Percentiles rank a stretch among this genome's conserved stretches.
These are phyloP conservation scores for Solanum hybrid DNA, from an alignment of 305 asterid species.

Conservation along the genomic window DNA sequence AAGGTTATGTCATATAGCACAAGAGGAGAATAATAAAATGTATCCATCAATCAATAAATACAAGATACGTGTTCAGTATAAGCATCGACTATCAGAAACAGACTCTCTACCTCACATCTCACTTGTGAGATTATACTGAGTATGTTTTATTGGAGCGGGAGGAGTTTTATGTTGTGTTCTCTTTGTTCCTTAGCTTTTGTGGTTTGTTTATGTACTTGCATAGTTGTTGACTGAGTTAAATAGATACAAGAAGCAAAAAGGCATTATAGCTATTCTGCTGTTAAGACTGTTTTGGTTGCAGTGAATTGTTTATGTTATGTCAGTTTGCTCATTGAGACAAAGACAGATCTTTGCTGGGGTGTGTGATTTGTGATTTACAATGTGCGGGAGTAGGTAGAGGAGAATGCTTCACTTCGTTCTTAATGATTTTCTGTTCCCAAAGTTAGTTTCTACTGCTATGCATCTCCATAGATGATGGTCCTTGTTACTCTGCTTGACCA, in stretches of 20 bases:
- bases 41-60: not conserved
- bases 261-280: slow-evolving; percentile 11
- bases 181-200: not conserved
- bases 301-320: slow-evolving; percentile 47
- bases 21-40: not conserved
- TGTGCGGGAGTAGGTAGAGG: slow-evolving; percentile 10
- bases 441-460: slow-evolving; percentile 24
- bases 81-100: not conserved
- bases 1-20: not conserved
- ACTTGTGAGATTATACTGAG: not conserved
- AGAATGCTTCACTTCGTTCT: slow-evolving; percentile 19
- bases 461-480: slow-evolving; percentile 47
- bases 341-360: slow-evolving; percentile 45
- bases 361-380: slow-evolving; percentile 53
- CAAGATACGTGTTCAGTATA: not conserved
- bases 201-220: not conserved
- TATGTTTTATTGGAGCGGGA: not conserved
- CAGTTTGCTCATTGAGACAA: slow-evolving; percentile 36
- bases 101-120: not conserved
- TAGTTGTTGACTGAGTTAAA: slow-evolving; percentile 4
- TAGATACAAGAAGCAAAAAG: slow-evolving; percentile 16
- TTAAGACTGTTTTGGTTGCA: slow-evolving; percentile 53
- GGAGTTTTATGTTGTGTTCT: not conserved
- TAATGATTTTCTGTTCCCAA: slow-evolving; percentile 30
- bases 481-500: slow-evolving; percentile 19